Conservation (phyloP, 495 filamentous ascomycete genomes). For the Rostrohypoxylon terebratum region DNA sequence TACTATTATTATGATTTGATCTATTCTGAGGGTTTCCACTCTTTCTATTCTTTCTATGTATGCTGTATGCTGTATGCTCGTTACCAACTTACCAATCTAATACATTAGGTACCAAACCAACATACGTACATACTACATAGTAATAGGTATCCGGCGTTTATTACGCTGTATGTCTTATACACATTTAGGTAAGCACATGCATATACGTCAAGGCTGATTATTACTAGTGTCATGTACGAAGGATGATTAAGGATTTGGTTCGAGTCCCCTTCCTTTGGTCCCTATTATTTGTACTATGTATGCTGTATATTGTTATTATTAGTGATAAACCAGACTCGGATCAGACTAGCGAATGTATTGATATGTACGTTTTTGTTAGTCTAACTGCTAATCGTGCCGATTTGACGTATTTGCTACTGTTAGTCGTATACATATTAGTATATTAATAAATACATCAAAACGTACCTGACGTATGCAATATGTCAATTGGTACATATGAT, state of each 20-base stretch:
- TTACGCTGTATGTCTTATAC: conserved; percentile 6
- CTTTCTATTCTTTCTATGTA: not conserved
- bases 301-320: conserved; percentile 5
- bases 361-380: conserved; percentile 14
- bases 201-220: conserved; percentile 1
- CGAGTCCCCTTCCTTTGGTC: not conserved
- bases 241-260: not conserved
- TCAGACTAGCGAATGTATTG: conserved; percentile 10
- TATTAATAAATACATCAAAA: not conserved
- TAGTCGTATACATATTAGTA: not conserved
- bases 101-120: not conserved
- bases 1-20: too few species aligned
- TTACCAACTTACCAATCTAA: not conserved
- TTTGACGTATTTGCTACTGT: not conserved
- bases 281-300: too few species aligned
- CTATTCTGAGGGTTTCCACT: not conserved
- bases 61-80: not conserved
- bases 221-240: conserved; percentile 5
- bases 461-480: not conserved
- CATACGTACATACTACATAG: not conserved
- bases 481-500: not conserved
- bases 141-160: not conserved
- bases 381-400: not conserved
- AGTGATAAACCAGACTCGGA: conserved; percentile 2
- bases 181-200: conserved; percentile 5